phyloP scores from a whole-genome alignment of 352 stramenopile genomes.

The Elongisporangium prolatum region DNA sequence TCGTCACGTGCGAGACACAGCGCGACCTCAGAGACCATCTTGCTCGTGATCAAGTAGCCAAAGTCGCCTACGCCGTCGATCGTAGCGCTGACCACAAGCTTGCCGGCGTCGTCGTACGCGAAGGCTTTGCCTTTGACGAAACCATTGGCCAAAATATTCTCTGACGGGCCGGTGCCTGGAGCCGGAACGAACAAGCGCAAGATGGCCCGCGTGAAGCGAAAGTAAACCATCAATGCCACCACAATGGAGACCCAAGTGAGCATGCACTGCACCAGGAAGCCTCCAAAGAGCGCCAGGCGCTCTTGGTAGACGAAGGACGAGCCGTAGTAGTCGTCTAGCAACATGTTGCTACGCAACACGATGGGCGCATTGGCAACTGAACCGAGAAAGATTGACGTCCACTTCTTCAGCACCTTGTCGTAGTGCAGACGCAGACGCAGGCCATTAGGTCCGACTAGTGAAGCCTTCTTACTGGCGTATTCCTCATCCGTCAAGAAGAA shows the following conservation, averaged over 20 bases:
- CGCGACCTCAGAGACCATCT: slow-evolving; percentile 36
- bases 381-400: slow-evolving; percentile 61
- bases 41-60: slow-evolving; percentile 33
- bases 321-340: slow-evolving; percentile 49
- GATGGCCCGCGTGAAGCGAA: slow-evolving; percentile 43
- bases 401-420: slow-evolving; percentile 39
- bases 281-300: slow-evolving; percentile 21
- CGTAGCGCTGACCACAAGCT: slow-evolving; percentile 16
- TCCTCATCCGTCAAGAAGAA: slow-evolving; percentile 29
- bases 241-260: slow-evolving; percentile 20
- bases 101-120: slow-evolving; percentile 25
- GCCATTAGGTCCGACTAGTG: slow-evolving; percentile 12
- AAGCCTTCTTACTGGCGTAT: slow-evolving; percentile 16
- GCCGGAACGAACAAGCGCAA: slow-evolving; percentile 52
- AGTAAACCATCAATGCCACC: slow-evolving; percentile 28
- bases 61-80: slow-evolving; percentile 22
- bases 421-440: slow-evolving; percentile 31
- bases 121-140: slow-evolving; percentile 48
- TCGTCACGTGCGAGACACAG: slow-evolving; percentile 31
- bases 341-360: slow-evolving; percentile 56
- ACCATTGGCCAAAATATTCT: slow-evolving; percentile 59
- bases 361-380: slow-evolving; percentile 64
- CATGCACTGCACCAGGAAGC: slow-evolving; percentile 19
- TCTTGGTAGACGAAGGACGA: slow-evolving; percentile 45
- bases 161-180: slow-evolving; percentile 61